These are phyloP conservation scores for Aspergillus aculeatus DNA, from an alignment of 2,329 filamentous ascomycete genomes.

Conservation along the genomic window DNA sequence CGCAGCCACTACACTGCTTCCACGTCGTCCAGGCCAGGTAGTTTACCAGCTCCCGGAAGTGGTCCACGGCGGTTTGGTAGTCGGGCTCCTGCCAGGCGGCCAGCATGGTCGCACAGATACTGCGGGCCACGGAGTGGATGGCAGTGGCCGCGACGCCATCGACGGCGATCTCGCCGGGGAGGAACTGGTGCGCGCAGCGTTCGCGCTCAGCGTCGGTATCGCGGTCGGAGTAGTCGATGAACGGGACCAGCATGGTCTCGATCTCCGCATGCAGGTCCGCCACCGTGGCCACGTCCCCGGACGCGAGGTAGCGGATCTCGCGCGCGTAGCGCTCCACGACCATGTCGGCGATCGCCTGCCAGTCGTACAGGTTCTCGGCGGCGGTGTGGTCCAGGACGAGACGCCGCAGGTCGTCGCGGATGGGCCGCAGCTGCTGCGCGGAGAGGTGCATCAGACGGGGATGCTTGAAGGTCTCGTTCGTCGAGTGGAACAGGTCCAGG, in stretches of 20 bases:
- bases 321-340: slow-evolving; percentile 62
- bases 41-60: slow-evolving; percentile 44
- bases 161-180: slow-evolving; percentile 21
- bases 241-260: slow-evolving; percentile 30
- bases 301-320: slow-evolving; percentile 47
- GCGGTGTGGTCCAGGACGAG: slow-evolving; percentile 40
- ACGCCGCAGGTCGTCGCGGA: slow-evolving; percentile 47
- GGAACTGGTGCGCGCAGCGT: slow-evolving; percentile 37
- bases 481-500: slow-evolving; percentile 40
- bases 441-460: slow-evolving; percentile 40
- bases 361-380: slow-evolving; percentile 48
- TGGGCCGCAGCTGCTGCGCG: slow-evolving; percentile 31
- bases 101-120: slow-evolving; percentile 34
- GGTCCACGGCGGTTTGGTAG: slow-evolving; percentile 26
- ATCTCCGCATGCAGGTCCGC: slow-evolving; percentile 29
- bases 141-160: slow-evolving; percentile 26
- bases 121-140: slow-evolving; percentile 31
- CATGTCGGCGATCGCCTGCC: slow-evolving; percentile 68
- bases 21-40: slow-evolving; percentile 61
- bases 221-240: slow-evolving; percentile 35
- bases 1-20: slow-evolving; percentile 58
- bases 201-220: slow-evolving; percentile 28
- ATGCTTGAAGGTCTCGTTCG: slow-evolving; percentile 32
- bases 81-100: slow-evolving; percentile 21
- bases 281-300: slow-evolving; percentile 24